These are phyloP conservation scores for Gonapodya prolifera DNA, from an alignment of 192 early-diverging fungal species.

Conservation along the genomic window DNA sequence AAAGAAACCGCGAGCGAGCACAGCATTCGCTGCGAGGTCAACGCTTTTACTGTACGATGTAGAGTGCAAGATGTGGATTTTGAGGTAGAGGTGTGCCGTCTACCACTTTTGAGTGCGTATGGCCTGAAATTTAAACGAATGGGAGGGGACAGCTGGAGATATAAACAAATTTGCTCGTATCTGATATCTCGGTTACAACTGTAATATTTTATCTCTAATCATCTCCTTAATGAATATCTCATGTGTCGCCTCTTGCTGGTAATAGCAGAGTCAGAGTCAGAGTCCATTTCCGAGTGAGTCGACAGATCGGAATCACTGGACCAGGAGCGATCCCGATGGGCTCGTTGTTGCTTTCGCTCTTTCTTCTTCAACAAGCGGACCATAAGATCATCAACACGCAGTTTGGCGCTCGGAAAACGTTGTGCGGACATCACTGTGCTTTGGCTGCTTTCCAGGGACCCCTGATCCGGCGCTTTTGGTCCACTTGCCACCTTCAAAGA, in stretches of 20 bases:
- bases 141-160: conserved; percentile 40
- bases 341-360: no score
- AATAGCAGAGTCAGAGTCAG: no score
- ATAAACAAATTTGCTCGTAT: conserved; percentile 40
- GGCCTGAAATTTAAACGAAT: conserved; percentile 42
- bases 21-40: conserved; percentile 14
- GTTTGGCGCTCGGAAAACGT: no score
- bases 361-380: neutral
- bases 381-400: neutral
- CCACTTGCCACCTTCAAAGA: no score
- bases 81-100: conserved; percentile 49
- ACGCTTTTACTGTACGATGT: conserved; percentile 20
- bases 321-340: no score
- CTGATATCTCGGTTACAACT: conserved; percentile 39
- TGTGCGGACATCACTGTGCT: no score
- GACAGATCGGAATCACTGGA: no score
- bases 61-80: conserved; percentile 33
- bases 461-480: no score
- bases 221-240: no score
- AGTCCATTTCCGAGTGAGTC: no score
- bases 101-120: conserved; percentile 33
- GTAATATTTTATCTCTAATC: conserved; percentile 15
- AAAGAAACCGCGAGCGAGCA: conserved; percentile 18
- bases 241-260: no score
- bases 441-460: no score